Percentiles rank a stretch among this genome's conserved stretches.
phyloP scores from a whole-genome alignment of 352 stramenopile species.

The Pythium plurisporium region DNA sequence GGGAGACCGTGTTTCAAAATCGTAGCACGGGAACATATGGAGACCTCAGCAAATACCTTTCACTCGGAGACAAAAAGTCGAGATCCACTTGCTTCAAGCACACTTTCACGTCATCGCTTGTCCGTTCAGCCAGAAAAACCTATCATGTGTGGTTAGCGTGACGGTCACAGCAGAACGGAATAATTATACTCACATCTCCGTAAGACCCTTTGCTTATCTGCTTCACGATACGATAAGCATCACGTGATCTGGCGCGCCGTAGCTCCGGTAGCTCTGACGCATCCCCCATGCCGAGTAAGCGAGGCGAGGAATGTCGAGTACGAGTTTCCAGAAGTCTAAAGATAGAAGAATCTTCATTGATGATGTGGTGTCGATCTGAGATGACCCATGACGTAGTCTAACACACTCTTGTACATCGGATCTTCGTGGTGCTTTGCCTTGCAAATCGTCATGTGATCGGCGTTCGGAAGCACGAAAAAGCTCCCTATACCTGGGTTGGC shows the following conservation, averaged over 20 bases:
- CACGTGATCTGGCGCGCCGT: conserved; percentile 1
- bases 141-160: conserved; percentile 2
- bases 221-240: conserved; percentile 27
- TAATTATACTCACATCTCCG: conserved; percentile 36
- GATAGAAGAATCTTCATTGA: not conserved
- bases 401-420: conserved; percentile 47
- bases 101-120: conserved; percentile 22
- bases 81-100: conserved; percentile 64
- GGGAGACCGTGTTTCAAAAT: not conserved
- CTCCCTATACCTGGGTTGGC: conserved; percentile 63
- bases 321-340: not conserved
- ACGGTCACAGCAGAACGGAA: not conserved
- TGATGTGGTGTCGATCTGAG: not conserved
- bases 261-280: not conserved
- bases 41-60: too few species aligned
- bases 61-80: conserved; percentile 31
- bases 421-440: conserved; percentile 67
- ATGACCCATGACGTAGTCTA: conserved; percentile 18
- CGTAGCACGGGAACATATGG: too few species aligned
- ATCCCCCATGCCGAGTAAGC: conserved; percentile 5
- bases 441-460: conserved; percentile 88
- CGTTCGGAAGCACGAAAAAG: conserved; percentile 56
- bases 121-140: conserved; percentile 44
- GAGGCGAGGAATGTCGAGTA: too few species aligned
- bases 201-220: conserved; percentile 50